These are phyloP conservation scores for Diaporthe vexans DNA, from an alignment of 2,329 filamentous ascomycete genomes.

Conservation along the genomic window DNA sequence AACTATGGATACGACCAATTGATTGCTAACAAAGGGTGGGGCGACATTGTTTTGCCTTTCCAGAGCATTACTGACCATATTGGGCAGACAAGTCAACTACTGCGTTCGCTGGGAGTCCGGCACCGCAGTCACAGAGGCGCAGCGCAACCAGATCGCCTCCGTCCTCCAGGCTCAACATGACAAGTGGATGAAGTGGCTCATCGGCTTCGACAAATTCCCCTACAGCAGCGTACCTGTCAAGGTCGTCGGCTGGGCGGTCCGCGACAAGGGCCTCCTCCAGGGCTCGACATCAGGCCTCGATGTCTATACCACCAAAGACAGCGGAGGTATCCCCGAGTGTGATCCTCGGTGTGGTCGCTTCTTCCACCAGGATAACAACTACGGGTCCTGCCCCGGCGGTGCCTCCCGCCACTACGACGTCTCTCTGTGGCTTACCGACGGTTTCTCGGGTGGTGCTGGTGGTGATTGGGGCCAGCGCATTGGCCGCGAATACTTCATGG, in stretches of 20 bases:
- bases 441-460: conserved; percentile 58
- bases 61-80: neutral
- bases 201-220: conserved; percentile 21
- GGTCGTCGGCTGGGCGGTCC: conserved; percentile 14
- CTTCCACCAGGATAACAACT: conserved; percentile 60
- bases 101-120: conserved; percentile 62
- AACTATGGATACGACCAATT: conserved; percentile 16
- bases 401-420: conserved; percentile 59
- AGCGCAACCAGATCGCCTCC: conserved; percentile 54
- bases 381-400: conserved; percentile 55
- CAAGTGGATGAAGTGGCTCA: conserved; percentile 29
- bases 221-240: conserved; percentile 22
- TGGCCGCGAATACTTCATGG: conserved; percentile 59
- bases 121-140: conserved; percentile 52
- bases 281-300: conserved; percentile 48
- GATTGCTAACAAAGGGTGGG: conserved; percentile 20
- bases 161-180: conserved; percentile 41
- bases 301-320: conserved; percentile 58
- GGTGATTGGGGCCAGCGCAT: conserved; percentile 64
- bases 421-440: conserved; percentile 63
- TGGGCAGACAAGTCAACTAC: conserved; percentile 49
- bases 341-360: conserved; percentile 57
- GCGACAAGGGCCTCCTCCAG: conserved; percentile 18
- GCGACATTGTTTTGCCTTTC: too few relatives aligned
- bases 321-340: conserved; percentile 58